Percentiles rank a stretch among this genome's conserved stretches.
phyloP scores from a whole-genome alignment of 2,329 filamentous ascomycete species.

The Trichoderma breve region DNA sequence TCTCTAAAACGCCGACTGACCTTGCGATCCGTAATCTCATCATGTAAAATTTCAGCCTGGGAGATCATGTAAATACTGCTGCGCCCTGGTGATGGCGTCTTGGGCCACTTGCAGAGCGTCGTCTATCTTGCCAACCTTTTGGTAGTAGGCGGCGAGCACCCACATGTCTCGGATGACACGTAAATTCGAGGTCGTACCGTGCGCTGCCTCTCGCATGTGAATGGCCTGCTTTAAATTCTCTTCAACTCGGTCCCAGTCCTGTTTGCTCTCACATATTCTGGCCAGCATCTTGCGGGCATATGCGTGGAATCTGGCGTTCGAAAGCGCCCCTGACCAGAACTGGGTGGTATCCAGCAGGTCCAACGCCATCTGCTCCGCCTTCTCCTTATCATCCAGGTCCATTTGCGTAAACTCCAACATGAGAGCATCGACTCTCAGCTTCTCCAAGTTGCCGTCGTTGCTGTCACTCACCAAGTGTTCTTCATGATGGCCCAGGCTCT shows the following conservation, averaged over 20 bases:
- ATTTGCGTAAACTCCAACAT: conserved; percentile 40
- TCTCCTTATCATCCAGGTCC: conserved; percentile 35
- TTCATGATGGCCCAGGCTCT: conserved; percentile 25
- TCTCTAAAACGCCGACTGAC: conserved; percentile 7
- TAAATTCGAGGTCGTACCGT: conserved; percentile 35
- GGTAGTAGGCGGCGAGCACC: conserved; percentile 37
- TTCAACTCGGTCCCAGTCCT: conserved; percentile 35
- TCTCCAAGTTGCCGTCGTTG: conserved; percentile 27
- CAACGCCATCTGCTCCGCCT: conserved; percentile 34
- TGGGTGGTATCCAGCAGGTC: conserved; percentile 31
- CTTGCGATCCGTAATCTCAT: conserved; percentile 8
- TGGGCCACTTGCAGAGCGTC: conserved; percentile 30
- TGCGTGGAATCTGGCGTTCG: conserved; percentile 38
- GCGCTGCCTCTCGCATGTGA: conserved; percentile 36
- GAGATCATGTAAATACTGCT: conserved; percentile 30
- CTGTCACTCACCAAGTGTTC: conserved; percentile 16
- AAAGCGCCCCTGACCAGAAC: conserved; percentile 26
- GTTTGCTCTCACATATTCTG: conserved; percentile 33
- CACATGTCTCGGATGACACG: conserved; percentile 41
- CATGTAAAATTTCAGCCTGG: conserved; percentile 21
- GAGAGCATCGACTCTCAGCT: conserved; percentile 34
- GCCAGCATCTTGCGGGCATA: conserved; percentile 41
- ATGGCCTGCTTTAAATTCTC: conserved; percentile 35
- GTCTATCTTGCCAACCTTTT: conserved; percentile 31
- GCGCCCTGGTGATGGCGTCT: conserved; percentile 35